A percentile compares a stretch with the other conserved stretches of the same genome.
These are phyloP conservation scores for Berberis vulgaris DNA, from an alignment of 164 flowering plant species.

Conservation along the genomic window DNA sequence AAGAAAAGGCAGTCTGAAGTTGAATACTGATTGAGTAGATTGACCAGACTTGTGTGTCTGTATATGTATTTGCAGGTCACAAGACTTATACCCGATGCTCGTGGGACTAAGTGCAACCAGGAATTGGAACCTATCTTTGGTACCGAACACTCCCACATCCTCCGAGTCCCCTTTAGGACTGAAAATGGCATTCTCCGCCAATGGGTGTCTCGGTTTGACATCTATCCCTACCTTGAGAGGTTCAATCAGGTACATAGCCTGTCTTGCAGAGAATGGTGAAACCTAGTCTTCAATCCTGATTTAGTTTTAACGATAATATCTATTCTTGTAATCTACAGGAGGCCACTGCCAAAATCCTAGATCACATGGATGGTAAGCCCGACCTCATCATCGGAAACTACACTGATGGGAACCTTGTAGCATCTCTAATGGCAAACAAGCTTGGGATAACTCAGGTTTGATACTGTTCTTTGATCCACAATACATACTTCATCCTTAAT, in stretches of 20 bases:
- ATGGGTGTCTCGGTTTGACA: slow-evolving; percentile 93
- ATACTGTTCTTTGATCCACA: slow-evolving; percentile 1
- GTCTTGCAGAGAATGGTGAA: background rate
- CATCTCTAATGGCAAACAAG: slow-evolving; percentile 77
- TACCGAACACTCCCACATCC: slow-evolving; percentile 73
- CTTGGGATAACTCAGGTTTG: slow-evolving; percentile 75
- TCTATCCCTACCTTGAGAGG: slow-evolving; percentile 87
- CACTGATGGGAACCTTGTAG: slow-evolving; percentile 86
- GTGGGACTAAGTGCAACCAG: slow-evolving; percentile 80
- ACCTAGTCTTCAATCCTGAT: background rate
- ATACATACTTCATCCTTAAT: background rate
- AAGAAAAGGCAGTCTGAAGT: background rate
- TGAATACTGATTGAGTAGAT: background rate
- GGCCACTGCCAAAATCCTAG: slow-evolving; percentile 59
- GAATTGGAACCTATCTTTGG: slow-evolving; percentile 58
- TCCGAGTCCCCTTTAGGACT: slow-evolving; percentile 78
- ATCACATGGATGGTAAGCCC: slow-evolving; percentile 76
- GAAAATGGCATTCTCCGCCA: slow-evolving; percentile 56
- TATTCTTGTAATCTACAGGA: slow-evolving; percentile 33
- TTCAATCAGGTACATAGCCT: slow-evolving; percentile 49
- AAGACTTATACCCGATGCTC: slow-evolving; percentile 83
- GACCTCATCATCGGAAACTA: slow-evolving; percentile 91
- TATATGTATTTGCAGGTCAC: slow-evolving; percentile 44
- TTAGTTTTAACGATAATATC: background rate
- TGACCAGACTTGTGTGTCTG: background rate